These are phyloP conservation scores for Zygotorulaspora danielsina DNA, from an alignment of 805 yeast species.

Conservation along the genomic window DNA sequence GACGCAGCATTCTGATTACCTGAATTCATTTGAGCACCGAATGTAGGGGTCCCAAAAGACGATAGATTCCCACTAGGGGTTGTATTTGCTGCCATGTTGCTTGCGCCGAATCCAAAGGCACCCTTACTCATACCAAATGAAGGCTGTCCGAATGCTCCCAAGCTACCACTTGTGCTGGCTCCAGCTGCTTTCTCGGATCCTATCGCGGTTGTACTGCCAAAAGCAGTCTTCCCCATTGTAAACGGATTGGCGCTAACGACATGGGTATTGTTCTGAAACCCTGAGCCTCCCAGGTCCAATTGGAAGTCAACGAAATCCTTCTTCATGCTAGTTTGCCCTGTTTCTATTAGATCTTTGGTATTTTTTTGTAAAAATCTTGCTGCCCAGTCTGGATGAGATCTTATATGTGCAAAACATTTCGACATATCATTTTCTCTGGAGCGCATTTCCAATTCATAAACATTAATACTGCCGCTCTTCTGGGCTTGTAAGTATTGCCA, in stretches of 20 bases:
- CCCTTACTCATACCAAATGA: slow-evolving; percentile 7
- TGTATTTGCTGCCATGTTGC: background rate
- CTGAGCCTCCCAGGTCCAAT: slow-evolving; percentile 30
- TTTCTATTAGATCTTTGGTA: slow-evolving; percentile 33
- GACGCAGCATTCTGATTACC: slow-evolving; percentile 2
- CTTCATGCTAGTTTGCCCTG: slow-evolving; percentile 26
- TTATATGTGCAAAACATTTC: slow-evolving; percentile 39
- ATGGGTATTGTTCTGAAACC: background rate
- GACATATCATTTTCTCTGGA: slow-evolving; percentile 47
- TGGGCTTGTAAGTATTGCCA: slow-evolving; percentile 44
- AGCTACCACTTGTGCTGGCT: background rate
- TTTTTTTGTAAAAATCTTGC: slow-evolving; percentile 54
- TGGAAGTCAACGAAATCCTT: slow-evolving; percentile 36
- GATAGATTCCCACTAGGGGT: slow-evolving; percentile 3
- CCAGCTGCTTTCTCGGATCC: slow-evolving; percentile 23
- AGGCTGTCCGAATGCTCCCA: slow-evolving; percentile 15
- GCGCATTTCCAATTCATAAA: slow-evolving; percentile 40
- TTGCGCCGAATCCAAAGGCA: slow-evolving; percentile 8
- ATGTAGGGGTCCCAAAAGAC: slow-evolving; percentile 24
- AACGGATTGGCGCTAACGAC: slow-evolving; percentile 14
- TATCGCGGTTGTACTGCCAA: slow-evolving; percentile 15
- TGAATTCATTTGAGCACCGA: slow-evolving; percentile 16
- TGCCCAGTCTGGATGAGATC: slow-evolving; percentile 44
- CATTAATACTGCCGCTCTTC: slow-evolving; percentile 35
- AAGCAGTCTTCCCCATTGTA: slow-evolving; percentile 18